These are phyloP conservation scores for Gonium pectorale DNA, from an alignment of 139 green algal genomes.

Conservation along the genomic window DNA sequence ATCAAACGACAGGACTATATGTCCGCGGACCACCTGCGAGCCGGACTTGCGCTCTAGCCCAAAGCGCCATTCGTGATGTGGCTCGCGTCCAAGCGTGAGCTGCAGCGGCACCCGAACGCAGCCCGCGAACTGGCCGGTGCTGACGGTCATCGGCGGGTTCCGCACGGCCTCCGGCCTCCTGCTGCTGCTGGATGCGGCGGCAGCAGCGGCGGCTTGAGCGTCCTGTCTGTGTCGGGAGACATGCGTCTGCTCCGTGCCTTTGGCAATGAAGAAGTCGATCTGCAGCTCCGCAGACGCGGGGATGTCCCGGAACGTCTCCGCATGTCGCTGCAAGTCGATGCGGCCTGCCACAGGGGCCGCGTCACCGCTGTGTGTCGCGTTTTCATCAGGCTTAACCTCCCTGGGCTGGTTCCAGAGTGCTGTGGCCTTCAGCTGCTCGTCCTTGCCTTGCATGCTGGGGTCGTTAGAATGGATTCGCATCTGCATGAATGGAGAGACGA, in stretches of 20 bases:
- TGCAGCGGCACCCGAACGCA: conserved; percentile 72
- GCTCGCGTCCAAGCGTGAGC: conserved; percentile 66
- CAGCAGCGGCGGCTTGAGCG: too few relatives aligned
- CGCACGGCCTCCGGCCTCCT: too few relatives aligned
- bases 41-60: conserved; percentile 37
- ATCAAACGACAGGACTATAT: conserved; percentile 70
- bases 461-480: neutral
- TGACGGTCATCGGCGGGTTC: conserved; percentile 28
- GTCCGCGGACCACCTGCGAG: conserved; percentile 42
- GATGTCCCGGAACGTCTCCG: conserved; percentile 34
- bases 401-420: conserved; percentile 6
- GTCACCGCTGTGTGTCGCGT: too few relatives aligned
- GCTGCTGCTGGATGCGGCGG: too few relatives aligned
- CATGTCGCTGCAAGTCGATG: neutral
- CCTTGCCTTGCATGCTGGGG: neutral
- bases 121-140: conserved; percentile 53
- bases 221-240: neutral
- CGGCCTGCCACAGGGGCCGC: too few relatives aligned
- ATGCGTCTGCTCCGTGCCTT: conserved; percentile 12
- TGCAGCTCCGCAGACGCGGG: conserved; percentile 35
- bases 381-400: too few relatives aligned
- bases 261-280: conserved; percentile 24
- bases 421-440: neutral
- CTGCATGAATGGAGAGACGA: too few relatives aligned
- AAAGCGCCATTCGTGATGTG: conserved; percentile 2